phyloP scores from a whole-genome alignment of 495 filamentous ascomycete species.

The Pyrenula aspistea region DNA sequence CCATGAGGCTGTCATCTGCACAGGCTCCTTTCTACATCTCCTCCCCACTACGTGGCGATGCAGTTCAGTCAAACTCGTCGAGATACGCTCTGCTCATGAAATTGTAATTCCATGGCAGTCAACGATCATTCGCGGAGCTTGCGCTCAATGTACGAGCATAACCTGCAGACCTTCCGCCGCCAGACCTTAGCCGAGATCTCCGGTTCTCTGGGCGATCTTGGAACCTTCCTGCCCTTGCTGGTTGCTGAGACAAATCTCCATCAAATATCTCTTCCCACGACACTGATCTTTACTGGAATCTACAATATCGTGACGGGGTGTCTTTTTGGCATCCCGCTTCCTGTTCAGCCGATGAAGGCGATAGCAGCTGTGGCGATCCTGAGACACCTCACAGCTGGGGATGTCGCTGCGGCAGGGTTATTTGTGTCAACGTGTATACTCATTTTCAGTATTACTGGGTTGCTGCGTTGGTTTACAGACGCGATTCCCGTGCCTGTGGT shows the following conservation, averaged over 20 bases:
- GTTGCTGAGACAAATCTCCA: constrained; percentile 64
- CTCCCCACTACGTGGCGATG: too few relatives aligned
- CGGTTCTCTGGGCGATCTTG: constrained; percentile 80
- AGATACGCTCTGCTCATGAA: too few relatives aligned
- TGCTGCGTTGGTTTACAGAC: constrained; percentile 55
- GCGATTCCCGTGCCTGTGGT: constrained; percentile 74
- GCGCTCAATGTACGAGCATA: constrained; percentile 22
- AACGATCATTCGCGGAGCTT: constrained; percentile 5
- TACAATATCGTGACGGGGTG: constrained; percentile 76
- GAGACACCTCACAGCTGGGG: constrained; percentile 44
- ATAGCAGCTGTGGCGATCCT: constrained; percentile 80
- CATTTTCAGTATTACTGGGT: constrained; percentile 62
- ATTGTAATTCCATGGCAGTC: background rate
- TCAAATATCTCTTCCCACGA: constrained; percentile 69
- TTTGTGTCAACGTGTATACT: constrained; percentile 62
- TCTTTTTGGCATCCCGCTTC: constrained; percentile 73
- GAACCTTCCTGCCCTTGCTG: constrained; percentile 80
- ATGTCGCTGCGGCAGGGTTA: constrained; percentile 69
- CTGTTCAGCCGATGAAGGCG: constrained; percentile 86
- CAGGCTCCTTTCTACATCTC: background rate
- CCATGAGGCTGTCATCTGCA: background rate
- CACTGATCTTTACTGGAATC: constrained; percentile 75
- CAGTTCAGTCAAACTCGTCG: too few relatives aligned
- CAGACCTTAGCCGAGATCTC: constrained; percentile 72
- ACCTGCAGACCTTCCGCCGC: constrained; percentile 33